Base-by-base conservation (phyloP, 768 basidiomycete species). In the Russula dissimulans region DNA sequence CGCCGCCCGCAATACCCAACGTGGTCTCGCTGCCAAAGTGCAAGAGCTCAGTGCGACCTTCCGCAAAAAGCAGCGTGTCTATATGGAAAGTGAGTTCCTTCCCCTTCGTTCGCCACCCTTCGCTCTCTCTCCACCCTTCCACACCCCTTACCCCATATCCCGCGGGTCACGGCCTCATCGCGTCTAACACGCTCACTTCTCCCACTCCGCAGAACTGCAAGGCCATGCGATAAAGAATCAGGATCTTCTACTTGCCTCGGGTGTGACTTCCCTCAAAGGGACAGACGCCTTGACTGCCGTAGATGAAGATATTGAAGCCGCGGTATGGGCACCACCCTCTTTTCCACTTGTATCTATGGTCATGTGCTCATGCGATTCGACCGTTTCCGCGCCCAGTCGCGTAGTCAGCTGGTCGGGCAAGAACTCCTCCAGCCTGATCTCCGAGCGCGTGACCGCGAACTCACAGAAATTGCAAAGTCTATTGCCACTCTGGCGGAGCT, bases 161-260 rank as follows among this genome's bases (percentile, higher is more conserved):
- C 44, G 45, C 56, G 57, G 63, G 65, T 54, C 64, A 57, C 46
- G 44, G 42, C 34, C 39, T 48, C 39, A 45, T 36, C 34, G 45
- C 41, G 45, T 38, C 51, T 53, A 22, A 62, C 29, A 29, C n/a
- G 17, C 34, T 34, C 10, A 42, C 51, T 52, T 60, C 32, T 43
- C 44, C 18, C 48, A 43, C 55, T 52, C 54, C 42, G 49, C 71
- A 97, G 95, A 89, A 71, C 79, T 98, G 45, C 92, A 95, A 77
- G 97, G 97, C 62, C 95, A 98, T 77, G 92, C 95, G 71, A 93
- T 92, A 72, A 97, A 95, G 75, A 95, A 95, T 70, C 91, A 94
- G 74, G 94, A 97, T 77, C 77, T 97, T 43, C 80, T 97, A 62
- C 80, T 93, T 66, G 93, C 95, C 6, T 92, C 91, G 47, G 95